Conservation (phyloP, 371 early-diverging fungal genomes). For the Mortierella sp. region DNA sequence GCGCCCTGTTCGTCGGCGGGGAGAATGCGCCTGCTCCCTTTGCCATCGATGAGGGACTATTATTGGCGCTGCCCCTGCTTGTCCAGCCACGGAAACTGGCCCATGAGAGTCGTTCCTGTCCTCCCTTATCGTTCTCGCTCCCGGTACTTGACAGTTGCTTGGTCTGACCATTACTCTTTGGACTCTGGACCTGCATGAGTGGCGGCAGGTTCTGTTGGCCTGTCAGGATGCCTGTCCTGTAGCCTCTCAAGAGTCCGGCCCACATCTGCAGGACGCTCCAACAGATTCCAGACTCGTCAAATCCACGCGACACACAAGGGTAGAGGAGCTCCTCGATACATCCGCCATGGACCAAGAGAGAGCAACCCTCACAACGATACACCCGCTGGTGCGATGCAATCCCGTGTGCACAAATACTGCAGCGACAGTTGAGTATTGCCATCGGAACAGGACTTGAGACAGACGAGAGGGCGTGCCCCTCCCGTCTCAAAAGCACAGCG, state of each 20-base stretch:
- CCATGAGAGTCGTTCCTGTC: constrained; percentile 43
- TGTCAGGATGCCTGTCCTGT: constrained; percentile 69
- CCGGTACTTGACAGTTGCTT: constrained; percentile 42
- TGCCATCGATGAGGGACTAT: constrained; percentile 37
- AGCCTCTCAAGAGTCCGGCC: constrained; percentile 81
- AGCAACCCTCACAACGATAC: constrained; percentile 62
- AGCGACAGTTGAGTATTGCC: constrained; percentile 29
- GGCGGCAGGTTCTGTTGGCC: constrained; percentile 40
- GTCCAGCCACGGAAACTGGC: constrained; percentile 51
- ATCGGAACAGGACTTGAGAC: constrained; percentile 29
- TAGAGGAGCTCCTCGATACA: constrained; percentile 70
- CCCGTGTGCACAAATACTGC: constrained; percentile 34
- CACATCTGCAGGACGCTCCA: constrained; percentile 81
- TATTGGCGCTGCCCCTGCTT: constrained; percentile 26
- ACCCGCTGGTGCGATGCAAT: constrained; percentile 26
- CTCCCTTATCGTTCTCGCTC: constrained; percentile 28
- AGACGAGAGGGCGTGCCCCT: constrained; percentile 35
- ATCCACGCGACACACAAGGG: constrained; percentile 72
- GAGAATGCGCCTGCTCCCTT: neutral
- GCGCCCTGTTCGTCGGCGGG: neutral
- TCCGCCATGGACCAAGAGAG: constrained; percentile 68
- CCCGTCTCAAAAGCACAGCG: constrained; percentile 8
- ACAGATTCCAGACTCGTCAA: constrained; percentile 79
- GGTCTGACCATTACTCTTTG: constrained; percentile 14
- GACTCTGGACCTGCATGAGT: constrained; percentile 7